These are phyloP conservation scores for Tricholoma flavovirens DNA, from an alignment of 768 basidiomycete genomes.

Conservation along the genomic window DNA sequence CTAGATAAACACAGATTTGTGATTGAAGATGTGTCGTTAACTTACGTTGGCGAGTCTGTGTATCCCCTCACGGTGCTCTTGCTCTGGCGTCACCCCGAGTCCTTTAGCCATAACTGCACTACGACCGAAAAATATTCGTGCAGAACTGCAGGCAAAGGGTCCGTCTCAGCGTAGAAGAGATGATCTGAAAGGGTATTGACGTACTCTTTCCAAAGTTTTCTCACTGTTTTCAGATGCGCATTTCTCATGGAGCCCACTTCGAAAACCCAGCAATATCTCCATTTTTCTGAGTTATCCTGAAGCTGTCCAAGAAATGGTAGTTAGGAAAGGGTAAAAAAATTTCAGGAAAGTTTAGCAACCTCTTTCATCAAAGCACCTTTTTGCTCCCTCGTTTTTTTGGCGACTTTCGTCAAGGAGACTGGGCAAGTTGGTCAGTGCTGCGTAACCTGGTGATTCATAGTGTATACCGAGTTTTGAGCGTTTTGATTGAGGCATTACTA, in stretches of 20 bases:
- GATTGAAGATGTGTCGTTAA: constrained; percentile 2
- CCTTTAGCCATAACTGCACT: constrained; percentile 94
- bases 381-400: constrained; percentile 88
- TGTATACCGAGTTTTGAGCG: constrained; percentile 79
- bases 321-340: constrained; percentile 6
- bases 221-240: constrained; percentile 87
- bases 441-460: constrained; percentile 3
- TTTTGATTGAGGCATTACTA: constrained; percentile 82
- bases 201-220: constrained; percentile 90
- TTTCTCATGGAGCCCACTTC: constrained; percentile 95
- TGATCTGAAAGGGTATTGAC: constrained; percentile 20
- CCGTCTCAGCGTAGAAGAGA: not conserved
- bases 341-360: constrained; percentile 35
- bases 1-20: constrained; percentile 3
- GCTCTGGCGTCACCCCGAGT: constrained; percentile 79
- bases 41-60: constrained; percentile 74
- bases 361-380: constrained; percentile 80
- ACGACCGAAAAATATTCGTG: constrained; percentile 85
- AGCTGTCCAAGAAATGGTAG: constrained; percentile 40
- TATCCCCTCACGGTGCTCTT: constrained; percentile 77
- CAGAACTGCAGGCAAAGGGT: constrained; percentile 48
- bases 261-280: constrained; percentile 94
- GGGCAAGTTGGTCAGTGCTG: constrained; percentile 13
- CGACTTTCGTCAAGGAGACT: constrained; percentile 93
- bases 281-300: constrained; percentile 80